phyloP scores from a whole-genome alignment of 2,329 filamentous ascomycete genomes.

The Venturia nashicola region DNA sequence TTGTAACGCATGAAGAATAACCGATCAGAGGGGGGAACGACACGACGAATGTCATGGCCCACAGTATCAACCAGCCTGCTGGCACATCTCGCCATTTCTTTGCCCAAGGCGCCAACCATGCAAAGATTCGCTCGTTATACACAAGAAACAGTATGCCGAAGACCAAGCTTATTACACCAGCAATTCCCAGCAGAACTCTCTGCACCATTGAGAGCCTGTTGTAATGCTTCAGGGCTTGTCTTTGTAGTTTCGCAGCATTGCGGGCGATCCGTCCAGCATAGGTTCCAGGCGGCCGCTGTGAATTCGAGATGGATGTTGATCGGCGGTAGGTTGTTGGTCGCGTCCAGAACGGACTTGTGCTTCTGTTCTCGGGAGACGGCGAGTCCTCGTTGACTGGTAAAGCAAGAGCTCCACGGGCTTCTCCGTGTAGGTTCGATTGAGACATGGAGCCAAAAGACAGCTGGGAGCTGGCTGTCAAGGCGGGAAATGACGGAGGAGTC shows the following conservation, averaged over 20 bases:
- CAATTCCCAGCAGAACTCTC: slow-evolving; percentile 43
- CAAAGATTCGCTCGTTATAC: slow-evolving; percentile 71
- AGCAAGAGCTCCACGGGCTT: slow-evolving; percentile 9
- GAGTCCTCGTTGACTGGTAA: slow-evolving; percentile 5
- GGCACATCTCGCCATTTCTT: slow-evolving; percentile 62
- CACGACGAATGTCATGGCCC: slow-evolving; percentile 60
- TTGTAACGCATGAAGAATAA: slow-evolving; percentile 65
- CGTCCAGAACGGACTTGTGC: slow-evolving; percentile 2
- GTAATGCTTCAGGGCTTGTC: slow-evolving; percentile 26
- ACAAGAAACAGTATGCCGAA: slow-evolving; percentile 58
- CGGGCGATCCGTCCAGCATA: slow-evolving; percentile 7
- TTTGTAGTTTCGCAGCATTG: slow-evolving; percentile 16
- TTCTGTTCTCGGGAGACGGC: background rate
- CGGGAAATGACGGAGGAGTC: background rate
- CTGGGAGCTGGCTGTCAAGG: background rate
- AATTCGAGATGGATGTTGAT: slow-evolving; percentile 1
- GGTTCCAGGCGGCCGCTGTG: slow-evolving; percentile 5
- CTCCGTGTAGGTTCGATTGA: background rate
- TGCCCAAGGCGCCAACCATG: slow-evolving; percentile 58
- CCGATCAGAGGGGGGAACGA: slow-evolving; percentile 82
- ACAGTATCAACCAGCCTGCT: slow-evolving; percentile 64
- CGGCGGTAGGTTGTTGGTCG: slow-evolving; percentile 7
- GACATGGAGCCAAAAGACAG: background rate
- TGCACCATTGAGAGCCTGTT: slow-evolving; percentile 47
- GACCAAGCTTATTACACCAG: slow-evolving; percentile 37